phyloP scores from a whole-genome alignment of 345 rosid genomes.

The Anacardium occidentale region DNA sequence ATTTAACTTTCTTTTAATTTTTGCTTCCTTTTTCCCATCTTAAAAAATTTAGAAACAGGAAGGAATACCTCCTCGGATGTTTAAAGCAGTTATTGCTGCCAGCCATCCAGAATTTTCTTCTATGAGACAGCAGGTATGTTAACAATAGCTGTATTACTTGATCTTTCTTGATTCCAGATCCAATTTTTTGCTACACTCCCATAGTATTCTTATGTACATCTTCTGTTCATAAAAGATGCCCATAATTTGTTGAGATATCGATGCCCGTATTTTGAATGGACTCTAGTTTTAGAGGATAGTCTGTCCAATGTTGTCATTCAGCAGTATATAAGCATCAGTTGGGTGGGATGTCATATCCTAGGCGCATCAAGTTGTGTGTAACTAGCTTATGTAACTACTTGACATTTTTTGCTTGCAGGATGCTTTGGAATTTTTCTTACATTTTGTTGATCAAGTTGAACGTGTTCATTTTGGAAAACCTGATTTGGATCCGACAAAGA shows the following conservation, averaged over 20 bases:
- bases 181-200: not conserved
- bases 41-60: slow-evolving; percentile 64
- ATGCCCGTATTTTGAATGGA: not conserved
- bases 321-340: not conserved
- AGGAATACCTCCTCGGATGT: slow-evolving; percentile 97
- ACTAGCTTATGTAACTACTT: too few relatives aligned
- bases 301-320: not conserved
- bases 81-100: slow-evolving; percentile 92
- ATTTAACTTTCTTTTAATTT: not conserved
- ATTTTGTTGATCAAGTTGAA: slow-evolving; percentile 92
- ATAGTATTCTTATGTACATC: not conserved
- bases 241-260: not conserved
- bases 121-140: slow-evolving; percentile 89
- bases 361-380: not conserved
- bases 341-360: not conserved
- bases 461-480: slow-evolving; percentile 58
- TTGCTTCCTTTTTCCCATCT: not conserved
- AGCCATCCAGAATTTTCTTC: slow-evolving; percentile 94
- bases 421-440: slow-evolving; percentile 93
- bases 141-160: not conserved
- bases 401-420: slow-evolving; percentile 54
- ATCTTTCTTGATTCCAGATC: not conserved
- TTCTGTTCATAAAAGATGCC: not conserved
- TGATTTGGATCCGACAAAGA: slow-evolving; percentile 75
- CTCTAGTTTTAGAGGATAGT: not conserved